These are phyloP conservation scores for Ensete ventricosum DNA, from an alignment of 176 grass and related monocot genomes.

Conservation along the genomic window DNA sequence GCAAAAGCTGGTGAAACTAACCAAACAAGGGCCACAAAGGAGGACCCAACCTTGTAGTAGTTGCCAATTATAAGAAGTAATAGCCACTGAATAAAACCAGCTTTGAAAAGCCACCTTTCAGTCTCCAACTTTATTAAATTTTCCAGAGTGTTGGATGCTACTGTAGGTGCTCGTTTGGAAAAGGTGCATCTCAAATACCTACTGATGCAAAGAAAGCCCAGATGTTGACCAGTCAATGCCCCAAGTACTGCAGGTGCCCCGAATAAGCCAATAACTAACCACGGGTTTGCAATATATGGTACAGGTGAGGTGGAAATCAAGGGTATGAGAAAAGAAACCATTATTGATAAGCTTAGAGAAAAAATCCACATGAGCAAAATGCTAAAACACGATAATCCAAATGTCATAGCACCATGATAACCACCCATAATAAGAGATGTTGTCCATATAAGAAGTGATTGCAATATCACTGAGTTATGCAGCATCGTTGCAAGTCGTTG, in stretches of 20 bases:
- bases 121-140: conserved; percentile 56
- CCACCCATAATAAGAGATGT: conserved; percentile 87
- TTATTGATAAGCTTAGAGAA: conserved; percentile 57
- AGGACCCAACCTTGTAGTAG: conserved; percentile 61
- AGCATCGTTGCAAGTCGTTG: conserved; percentile 73
- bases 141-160: conserved; percentile 29
- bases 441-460: conserved; percentile 79
- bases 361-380: conserved; percentile 65
- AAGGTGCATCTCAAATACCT: conserved; percentile 32
- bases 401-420: conserved; percentile 45
- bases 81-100: conserved; percentile 81
- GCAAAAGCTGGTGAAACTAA: conserved; percentile 87
- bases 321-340: conserved; percentile 59
- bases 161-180: conserved; percentile 28
- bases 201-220: conserved; percentile 56
- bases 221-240: conserved; percentile 79
- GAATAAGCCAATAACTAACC: conserved; percentile 84
- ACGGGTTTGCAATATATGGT: conserved; percentile 67
- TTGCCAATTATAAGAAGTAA: conserved; percentile 72
- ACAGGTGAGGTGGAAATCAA: conserved; percentile 54
- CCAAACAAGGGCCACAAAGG: conserved; percentile 84
- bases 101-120: conserved; percentile 99
- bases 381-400: conserved; percentile 64
- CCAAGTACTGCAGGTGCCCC: conserved; percentile 82
- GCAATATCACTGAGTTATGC: conserved; percentile 86